phyloP scores from a whole-genome alignment of 2,329 filamentous ascomycete species.

The Sarocladiaceae sp. region DNA sequence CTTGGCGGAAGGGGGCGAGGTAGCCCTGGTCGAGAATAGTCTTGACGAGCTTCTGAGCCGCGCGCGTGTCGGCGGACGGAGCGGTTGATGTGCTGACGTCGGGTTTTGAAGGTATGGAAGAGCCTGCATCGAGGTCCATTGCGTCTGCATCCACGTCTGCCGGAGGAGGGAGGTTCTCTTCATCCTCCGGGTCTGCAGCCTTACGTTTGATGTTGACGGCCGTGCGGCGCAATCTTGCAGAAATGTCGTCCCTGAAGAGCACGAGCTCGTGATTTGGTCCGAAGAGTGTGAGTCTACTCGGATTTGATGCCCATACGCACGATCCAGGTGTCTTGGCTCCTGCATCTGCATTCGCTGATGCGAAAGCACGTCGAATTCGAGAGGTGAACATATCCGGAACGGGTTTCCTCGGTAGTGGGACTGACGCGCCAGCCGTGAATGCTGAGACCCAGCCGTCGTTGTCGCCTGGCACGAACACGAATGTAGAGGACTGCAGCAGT shows the following conservation, averaged over 20 bases:
- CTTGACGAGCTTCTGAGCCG: conserved; percentile 75
- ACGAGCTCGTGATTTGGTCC: conserved; percentile 84
- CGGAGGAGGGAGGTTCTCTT: conserved; percentile 19
- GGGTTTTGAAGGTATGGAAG: conserved; percentile 12
- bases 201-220: conserved; percentile 61
- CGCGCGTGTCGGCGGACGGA: conserved; percentile 40
- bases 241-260: conserved; percentile 81
- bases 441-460: conserved; percentile 96
- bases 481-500: conserved; percentile 72
- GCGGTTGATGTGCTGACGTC: not conserved
- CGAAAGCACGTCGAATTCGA: conserved; percentile 74
- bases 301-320: conserved; percentile 86
- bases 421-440: conserved; percentile 69
- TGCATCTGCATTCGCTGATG: conserved; percentile 66
- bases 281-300: conserved; percentile 74
- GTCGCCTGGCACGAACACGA: conserved; percentile 91
- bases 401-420: conserved; percentile 60
- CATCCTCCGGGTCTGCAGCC: conserved; percentile 26
- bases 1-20: conserved; percentile 78
- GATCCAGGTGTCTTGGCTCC: conserved; percentile 37
- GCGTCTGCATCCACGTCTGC: conserved; percentile 18
- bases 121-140: conserved; percentile 35
- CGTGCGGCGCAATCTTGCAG: conserved; percentile 68
- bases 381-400: conserved; percentile 90
- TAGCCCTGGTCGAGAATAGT: conserved; percentile 88